Evolutionary conservation across 1,284 basidiomycete genomes (phyloP).

Genomic region (Bondarzewia mesenterica): DNA sequence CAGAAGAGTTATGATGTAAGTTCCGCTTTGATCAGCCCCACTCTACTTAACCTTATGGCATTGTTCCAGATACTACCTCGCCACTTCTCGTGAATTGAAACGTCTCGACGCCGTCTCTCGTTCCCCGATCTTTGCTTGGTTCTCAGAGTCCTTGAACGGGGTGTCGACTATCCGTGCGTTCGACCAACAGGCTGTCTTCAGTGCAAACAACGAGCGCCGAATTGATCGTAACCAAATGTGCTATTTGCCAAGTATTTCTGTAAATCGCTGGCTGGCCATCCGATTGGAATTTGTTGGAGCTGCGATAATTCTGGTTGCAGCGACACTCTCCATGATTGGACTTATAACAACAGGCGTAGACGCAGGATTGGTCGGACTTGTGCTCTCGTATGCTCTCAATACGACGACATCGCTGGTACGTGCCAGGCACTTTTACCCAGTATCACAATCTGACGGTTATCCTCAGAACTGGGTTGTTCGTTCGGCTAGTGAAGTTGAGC

Average conservation of each 20-base stretch:
- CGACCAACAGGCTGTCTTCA: constrained; percentile 67
- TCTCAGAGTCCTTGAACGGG: constrained; percentile 81
- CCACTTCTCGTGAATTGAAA: constrained; percentile 88
- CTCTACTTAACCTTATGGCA: constrained; percentile 14
- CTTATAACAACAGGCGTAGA: constrained; percentile 72
- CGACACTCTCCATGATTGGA: constrained; percentile 61
- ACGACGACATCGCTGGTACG: constrained; percentile 68
- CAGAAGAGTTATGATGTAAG: constrained; percentile 64
- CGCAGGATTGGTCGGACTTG: constrained; percentile 87
- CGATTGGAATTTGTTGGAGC: constrained; percentile 81
- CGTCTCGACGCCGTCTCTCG: constrained; percentile 86
- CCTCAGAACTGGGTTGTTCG: constrained; percentile 83
- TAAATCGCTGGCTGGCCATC: constrained; percentile 78
- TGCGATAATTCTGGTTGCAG: constrained; percentile 72
- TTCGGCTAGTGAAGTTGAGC: constrained; percentile 86
- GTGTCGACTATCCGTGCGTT: constrained; percentile 84
- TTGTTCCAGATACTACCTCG: constrained; percentile 70
- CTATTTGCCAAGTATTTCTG: constrained; percentile 64
- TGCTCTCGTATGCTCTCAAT: constrained; percentile 80
- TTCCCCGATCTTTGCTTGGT: constrained; percentile 88
- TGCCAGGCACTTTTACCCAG: constrained; percentile 5
- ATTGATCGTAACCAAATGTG: constrained; percentile 82
- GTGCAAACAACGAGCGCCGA: constrained; percentile 69
- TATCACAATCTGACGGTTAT: constrained; percentile 7
- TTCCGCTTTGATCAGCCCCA: background rate